phyloP scores from a whole-genome alignment of 345 rosid genomes.

The Firmiana major region DNA sequence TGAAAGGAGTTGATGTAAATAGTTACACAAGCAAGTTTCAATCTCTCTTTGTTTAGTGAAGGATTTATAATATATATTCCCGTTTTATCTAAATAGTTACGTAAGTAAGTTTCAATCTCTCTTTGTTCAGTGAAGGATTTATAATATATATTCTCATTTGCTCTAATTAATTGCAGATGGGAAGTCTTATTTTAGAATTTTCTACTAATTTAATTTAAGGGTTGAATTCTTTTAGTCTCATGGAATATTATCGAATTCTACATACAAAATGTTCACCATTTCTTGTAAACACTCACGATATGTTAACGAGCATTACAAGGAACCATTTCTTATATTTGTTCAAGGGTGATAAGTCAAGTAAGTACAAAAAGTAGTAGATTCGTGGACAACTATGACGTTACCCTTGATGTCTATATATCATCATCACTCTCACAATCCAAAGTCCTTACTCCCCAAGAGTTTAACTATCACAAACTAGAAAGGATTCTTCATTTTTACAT shows the following conservation, averaged over 20 bases:
- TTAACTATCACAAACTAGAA: not conserved
- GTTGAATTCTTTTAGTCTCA: slow-evolving; percentile 99
- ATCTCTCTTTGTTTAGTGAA: too few relatives aligned
- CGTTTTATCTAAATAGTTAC: too few relatives aligned
- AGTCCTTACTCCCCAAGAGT: slow-evolving; percentile 58
- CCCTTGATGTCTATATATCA: slow-evolving; percentile 79
- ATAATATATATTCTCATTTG: not conserved
- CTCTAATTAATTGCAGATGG: slow-evolving; percentile 46
- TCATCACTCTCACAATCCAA: slow-evolving; percentile 71
- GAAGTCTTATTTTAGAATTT: slow-evolving; percentile 83
- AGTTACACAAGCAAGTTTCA: too few relatives aligned
- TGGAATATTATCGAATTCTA: slow-evolving; percentile 81
- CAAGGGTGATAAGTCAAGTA: slow-evolving; percentile 78
- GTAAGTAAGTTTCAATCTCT: too few relatives aligned
- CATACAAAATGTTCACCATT: slow-evolving; percentile 77
- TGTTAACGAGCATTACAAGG: slow-evolving; percentile 71
- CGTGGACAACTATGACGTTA: slow-evolving; percentile 88
- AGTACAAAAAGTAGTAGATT: slow-evolving; percentile 74
- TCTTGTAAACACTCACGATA: slow-evolving; percentile 79
- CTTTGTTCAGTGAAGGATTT: not conserved
- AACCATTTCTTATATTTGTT: slow-evolving; percentile 67
- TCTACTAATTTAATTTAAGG: slow-evolving; percentile 80
- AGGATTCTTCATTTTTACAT: not conserved
- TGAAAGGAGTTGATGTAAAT: too few relatives aligned
- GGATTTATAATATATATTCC: too few relatives aligned